Base-by-base conservation (phyloP, 768 basidiomycete species). In the Suillus plorans region DNA sequence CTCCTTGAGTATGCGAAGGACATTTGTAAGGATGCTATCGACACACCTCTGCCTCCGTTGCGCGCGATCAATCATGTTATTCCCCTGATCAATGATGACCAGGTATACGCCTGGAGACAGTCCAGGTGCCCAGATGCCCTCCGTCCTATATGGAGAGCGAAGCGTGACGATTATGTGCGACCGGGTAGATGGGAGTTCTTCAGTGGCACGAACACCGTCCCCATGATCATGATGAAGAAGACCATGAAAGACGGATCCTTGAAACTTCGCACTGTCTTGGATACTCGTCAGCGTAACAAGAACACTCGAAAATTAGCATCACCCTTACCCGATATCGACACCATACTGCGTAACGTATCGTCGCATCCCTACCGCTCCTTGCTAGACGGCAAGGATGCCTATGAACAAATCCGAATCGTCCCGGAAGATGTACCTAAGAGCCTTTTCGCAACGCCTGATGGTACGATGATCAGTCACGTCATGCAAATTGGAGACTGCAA, bases 401-500 rank as follows among this genome's bases (percentile, higher is more conserved):
- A 76, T 56, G 73, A 79, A 41, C 76, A 77, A 47, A 75, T 79
- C 10, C 66, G 71, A 0, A 60, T 77, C 4, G 57, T 50, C 1
- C 71, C 69, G 0, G 72, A 75, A 0, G 66, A 77, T 39, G 73
- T 77, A 1, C 44, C 36, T 1, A 64, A 67, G 5, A 76, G 77
- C 0, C 63, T 75, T 1, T 74, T 80, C 55, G 68, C 76, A 0
- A 82, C 77, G 1, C 78, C 78, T n/a, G 76, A 69, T n/a, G 82
- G 82, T 0, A 79, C 78, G 0, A 79, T 77, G 61, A 56, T 78
- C 2, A 80, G 80, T 37, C 63, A 69, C 0, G 77, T 83, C 0
- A 78, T 85, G 74, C 84, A 84, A 62, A 77, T 80, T 50, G 81
- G 81, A 0, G 78, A 85, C 60, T 80, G 79, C 55, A 84, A 85